phyloP scores from a whole-genome alignment of 257 asterid genomes.

The Capsicum pubescens region DNA sequence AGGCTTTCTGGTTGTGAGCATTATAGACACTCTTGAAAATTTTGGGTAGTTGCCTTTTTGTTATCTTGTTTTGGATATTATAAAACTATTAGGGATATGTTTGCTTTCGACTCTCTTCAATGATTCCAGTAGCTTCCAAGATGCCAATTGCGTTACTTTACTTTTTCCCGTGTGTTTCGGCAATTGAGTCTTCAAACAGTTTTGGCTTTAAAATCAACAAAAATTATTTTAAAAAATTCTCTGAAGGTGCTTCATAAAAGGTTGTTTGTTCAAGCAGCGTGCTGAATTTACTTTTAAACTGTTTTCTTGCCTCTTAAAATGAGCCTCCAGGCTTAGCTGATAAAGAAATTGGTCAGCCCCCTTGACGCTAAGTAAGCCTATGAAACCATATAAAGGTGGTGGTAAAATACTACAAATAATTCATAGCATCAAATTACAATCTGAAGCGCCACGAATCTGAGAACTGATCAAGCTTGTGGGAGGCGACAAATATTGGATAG shows the following conservation, averaged over 20 bases:
- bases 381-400: too few relatives aligned
- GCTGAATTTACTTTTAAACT: too few relatives aligned
- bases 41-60: conserved; percentile 8
- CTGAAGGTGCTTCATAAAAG: too few relatives aligned
- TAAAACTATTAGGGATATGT: neutral
- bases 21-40: conserved; percentile 5
- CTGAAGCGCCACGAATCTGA: too few relatives aligned
- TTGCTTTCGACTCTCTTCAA: neutral
- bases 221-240: too few relatives aligned
- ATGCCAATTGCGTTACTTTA: neutral
- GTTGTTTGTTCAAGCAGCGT: too few relatives aligned
- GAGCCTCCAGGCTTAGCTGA: neutral
- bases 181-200: neutral
- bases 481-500: too few relatives aligned
- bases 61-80: neutral
- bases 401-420: too few relatives aligned
- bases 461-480: too few relatives aligned
- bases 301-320: neutral
- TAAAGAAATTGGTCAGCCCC: neutral
- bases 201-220: too few relatives aligned
- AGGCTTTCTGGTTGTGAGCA: conserved; percentile 12
- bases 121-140: neutral
- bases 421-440: too few relatives aligned
- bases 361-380: too few relatives aligned
- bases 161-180: neutral